These are phyloP conservation scores for Chamaecyparis obtusa DNA, from an alignment of 75 land plant species.

Conservation along the genomic window DNA sequence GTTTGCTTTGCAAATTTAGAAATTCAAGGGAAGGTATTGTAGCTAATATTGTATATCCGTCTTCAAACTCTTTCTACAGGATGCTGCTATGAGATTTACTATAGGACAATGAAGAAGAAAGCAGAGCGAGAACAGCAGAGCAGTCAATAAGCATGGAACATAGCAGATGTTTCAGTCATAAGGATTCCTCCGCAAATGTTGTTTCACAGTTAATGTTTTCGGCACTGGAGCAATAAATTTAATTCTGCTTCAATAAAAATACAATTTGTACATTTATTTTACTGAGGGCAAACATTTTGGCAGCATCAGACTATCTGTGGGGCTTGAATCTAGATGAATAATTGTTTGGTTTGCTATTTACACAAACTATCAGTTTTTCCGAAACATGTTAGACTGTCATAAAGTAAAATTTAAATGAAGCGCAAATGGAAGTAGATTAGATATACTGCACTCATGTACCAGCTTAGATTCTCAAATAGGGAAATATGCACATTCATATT, in stretches of 20 bases:
- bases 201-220: neutral
- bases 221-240: neutral
- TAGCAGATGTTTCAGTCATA: neutral
- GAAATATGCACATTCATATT: neutral
- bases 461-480: neutral
- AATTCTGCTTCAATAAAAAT: too few species aligned
- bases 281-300: neutral
- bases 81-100: slow-evolving; percentile 11
- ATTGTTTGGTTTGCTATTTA: neutral
- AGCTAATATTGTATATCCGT: neutral
- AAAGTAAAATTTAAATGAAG: neutral
- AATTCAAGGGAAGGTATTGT: neutral
- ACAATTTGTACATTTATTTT: neutral
- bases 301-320: neutral
- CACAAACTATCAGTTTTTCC: neutral
- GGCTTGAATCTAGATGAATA: neutral
- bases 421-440: neutral
- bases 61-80: neutral
- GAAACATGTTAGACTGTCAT: neutral
- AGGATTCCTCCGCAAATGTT: neutral
- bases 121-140: slow-evolving; percentile 1
- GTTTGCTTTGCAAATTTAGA: neutral
- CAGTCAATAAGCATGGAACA: neutral
- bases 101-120: slow-evolving; percentile 7
- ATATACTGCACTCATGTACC: neutral